Base-by-base conservation (phyloP, 371 early-diverging fungal species). In the Nematocida ironsii region DNA sequence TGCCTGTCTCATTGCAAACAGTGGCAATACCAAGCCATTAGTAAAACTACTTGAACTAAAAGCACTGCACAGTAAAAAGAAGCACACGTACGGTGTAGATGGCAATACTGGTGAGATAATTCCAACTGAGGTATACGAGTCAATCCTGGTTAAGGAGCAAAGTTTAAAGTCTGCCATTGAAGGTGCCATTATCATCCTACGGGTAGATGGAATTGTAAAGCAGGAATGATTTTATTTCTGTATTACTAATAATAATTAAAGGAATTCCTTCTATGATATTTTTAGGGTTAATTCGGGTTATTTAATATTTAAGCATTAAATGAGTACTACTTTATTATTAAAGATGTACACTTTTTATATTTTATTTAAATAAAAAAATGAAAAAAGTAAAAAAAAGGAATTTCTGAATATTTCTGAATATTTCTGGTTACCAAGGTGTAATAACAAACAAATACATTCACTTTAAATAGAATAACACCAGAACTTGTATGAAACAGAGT, bases 101-200 rank as follows among this genome's bases (percentile, higher is more conserved):
- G 98, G 98, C 83, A 91, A 91, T 84, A 90, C 96, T 50, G 95
- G 92, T 20, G 97, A 97, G 86, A 96, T 96, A 94, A 90, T 91
- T 64, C 91, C 91, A 62, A 93, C 94, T 82, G 93, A 96, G 73
- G 90, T 99, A 80, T 94, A 96, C 94, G 99, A 99, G 89, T 97
- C 98, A n/a, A 90, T 91, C 74, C 93, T 94, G 18, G 98, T 99
- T 82, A 99, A 99, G 90, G 91, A 93, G 27, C 99, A 99, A 90
- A 94, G 93, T 5, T 90, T 98, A 88, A 98, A 96, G 91, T 95
- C 96, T 44, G 97, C 97, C n/a, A 92, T 99, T 84, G 98, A 98
- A 87, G 90, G 90, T 83, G 86, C 84, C 13, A 82, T 83, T 23
- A 78, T 86, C 40, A 66, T 88, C 27, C 57, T 88, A n/a, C 70